phyloP scores from a whole-genome alignment of 2,329 filamentous ascomycete species.

The Cercospora nicotianae region DNA sequence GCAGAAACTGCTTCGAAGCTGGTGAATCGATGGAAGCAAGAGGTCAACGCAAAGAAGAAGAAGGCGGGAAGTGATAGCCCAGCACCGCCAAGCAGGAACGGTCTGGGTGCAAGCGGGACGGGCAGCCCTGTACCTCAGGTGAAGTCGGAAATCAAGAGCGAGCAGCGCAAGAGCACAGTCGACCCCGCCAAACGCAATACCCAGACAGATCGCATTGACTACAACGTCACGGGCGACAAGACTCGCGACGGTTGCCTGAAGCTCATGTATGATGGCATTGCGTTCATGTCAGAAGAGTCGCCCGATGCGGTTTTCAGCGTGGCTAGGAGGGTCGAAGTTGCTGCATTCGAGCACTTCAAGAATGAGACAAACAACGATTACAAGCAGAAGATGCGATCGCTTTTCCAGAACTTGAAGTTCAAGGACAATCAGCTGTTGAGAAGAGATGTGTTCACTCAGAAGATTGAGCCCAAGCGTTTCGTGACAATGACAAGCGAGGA shows the following conservation, averaged over 20 bases:
- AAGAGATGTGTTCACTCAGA: slow-evolving; percentile 70
- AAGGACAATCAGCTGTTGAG: slow-evolving; percentile 80
- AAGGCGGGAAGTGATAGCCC: slow-evolving; percentile 44
- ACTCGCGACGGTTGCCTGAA: slow-evolving; percentile 83
- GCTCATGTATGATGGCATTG: slow-evolving; percentile 90
- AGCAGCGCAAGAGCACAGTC: slow-evolving; percentile 53
- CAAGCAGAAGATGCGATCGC: slow-evolving; percentile 82
- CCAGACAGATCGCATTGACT: slow-evolving; percentile 77
- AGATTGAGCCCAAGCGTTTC: slow-evolving; percentile 71
- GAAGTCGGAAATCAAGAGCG: slow-evolving; percentile 48
- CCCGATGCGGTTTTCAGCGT: slow-evolving; percentile 66
- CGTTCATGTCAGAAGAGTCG: slow-evolving; percentile 62
- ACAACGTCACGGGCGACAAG: slow-evolving; percentile 70
- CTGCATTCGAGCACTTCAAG: slow-evolving; percentile 69
- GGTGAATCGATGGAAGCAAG: slow-evolving; percentile 82
- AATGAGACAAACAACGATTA: slow-evolving; percentile 72
- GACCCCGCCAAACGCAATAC: slow-evolving; percentile 76
- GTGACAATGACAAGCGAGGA: slow-evolving; percentile 88
- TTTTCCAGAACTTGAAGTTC: slow-evolving; percentile 94
- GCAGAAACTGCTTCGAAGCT: slow-evolving; percentile 75
- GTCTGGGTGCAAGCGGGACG: slow-evolving; percentile 41
- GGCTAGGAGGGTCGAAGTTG: slow-evolving; percentile 72
- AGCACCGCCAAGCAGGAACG: slow-evolving; percentile 43
- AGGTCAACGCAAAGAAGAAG: slow-evolving; percentile 60
- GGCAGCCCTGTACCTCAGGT: slow-evolving; percentile 42